Evolutionary conservation across 169 alveolate genomes (phyloP), one percentile per base, ranked within the genome.

Genomic region (Besnoitia besnoiti): DNA sequence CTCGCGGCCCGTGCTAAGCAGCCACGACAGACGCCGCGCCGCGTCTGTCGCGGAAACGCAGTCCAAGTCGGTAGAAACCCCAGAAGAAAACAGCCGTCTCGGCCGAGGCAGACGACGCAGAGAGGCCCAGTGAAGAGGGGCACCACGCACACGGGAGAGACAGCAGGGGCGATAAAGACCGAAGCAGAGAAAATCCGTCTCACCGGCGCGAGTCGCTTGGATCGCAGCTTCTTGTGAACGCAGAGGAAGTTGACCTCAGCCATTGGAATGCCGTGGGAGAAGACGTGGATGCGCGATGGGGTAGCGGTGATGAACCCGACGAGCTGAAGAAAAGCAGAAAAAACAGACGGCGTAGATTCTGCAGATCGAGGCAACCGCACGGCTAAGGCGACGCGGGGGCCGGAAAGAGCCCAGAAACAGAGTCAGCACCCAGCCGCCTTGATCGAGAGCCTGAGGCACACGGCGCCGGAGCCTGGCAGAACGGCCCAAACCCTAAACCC

Each of bases 201-300:
- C 47, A 96, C 98, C 37, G 98, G 98, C 4, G 99, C 99, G 82
- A 99, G 96, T 76, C 99, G 96, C 88, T 98, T 98, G 85, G 99
- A 96, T 82, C 99, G 97, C 92, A 99, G 95, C 91, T 98, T 98
- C 96, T 98, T 99, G 94, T 99, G 99, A 27, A 99, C 99, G 95
- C 99, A 99, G 73, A 99, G 95, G 94, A 98, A 99, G 94, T 99
- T 99, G 85, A 99, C 98, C 93, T 99, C 99, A 4, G 99, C 99
- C 97, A 97, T 97, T 79, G 95, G 94, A 85, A 97, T 80, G 33
- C 79, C 82, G 42, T 91, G 91, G 14, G 98, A 98, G 82, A 95
- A 94, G 76, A 98, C 96, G 85, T 93, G 94, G 59, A 98, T 94
- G 39, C 94, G 95, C 21, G 92, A 33, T 33, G 95, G 95, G 16